phyloP scores from a whole-genome alignment of 352 stramenopile species.

The Globisporangium irregulare region DNA sequence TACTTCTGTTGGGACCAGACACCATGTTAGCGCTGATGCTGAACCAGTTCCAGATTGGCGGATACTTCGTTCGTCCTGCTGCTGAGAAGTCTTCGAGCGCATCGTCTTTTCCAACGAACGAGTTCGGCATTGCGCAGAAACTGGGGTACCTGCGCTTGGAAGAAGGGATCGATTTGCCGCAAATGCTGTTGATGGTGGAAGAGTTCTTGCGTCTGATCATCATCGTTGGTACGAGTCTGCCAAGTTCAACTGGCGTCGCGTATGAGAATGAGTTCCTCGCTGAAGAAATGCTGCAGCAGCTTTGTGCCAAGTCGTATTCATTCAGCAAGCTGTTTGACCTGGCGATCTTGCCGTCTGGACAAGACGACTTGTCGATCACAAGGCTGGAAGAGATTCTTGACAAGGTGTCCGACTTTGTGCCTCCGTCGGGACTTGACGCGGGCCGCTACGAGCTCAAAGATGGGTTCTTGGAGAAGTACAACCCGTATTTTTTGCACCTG shows the following conservation, averaged over 20 bases:
- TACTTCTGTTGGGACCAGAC: conserved; percentile 65
- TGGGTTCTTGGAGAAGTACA: conserved; percentile 72
- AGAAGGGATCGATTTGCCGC: conserved; percentile 65
- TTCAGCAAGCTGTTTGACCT: conserved; percentile 86
- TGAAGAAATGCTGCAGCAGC: conserved; percentile 85
- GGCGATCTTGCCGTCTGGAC: conserved; percentile 73
- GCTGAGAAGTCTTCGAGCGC: neutral
- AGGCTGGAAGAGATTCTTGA: conserved; percentile 60
- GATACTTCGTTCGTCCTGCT: conserved; percentile 48
- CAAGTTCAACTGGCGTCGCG: conserved; percentile 42
- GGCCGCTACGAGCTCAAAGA: conserved; percentile 80
- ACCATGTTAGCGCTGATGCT: conserved; percentile 63
- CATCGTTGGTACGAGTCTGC: conserved; percentile 70
- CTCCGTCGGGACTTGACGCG: conserved; percentile 70
- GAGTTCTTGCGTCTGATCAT: conserved; percentile 83
- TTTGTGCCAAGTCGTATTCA: conserved; percentile 71
- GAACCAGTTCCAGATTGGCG: conserved; percentile 73
- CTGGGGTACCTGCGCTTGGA: conserved; percentile 51
- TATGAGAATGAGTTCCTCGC: conserved; percentile 76
- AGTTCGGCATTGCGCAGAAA: conserved; percentile 14
- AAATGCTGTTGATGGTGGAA: conserved; percentile 77
- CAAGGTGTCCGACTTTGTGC: conserved; percentile 70
- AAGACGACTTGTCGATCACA: conserved; percentile 74
- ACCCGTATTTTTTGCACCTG: conserved; percentile 84
- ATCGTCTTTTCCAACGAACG: conserved; percentile 9